Conservation (phyloP, 169 alveolate genomes). For the Ichthyophthirius multifiliis region DNA sequence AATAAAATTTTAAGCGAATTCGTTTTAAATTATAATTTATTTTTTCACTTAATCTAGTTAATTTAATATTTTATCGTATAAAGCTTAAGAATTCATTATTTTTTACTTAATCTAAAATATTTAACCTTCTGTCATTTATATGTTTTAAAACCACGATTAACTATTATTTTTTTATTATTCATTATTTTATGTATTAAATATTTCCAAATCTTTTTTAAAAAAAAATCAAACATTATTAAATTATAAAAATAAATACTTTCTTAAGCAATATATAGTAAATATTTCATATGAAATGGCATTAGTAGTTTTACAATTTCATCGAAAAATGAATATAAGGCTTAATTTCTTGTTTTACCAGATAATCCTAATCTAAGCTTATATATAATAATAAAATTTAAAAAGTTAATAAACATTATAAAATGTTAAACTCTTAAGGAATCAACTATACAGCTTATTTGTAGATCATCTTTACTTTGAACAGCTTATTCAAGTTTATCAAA, state of each 20-base stretch:
- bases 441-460: background rate
- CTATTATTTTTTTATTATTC: background rate
- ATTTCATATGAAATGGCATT: slow-evolving; percentile 4
- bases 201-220: background rate
- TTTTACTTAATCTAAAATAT: background rate
- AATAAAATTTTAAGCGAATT: slow-evolving; percentile 1
- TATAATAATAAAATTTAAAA: background rate
- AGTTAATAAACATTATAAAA: background rate
- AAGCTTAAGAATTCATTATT: background rate
- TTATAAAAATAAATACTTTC: background rate
- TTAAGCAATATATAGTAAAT: background rate
- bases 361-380: background rate
- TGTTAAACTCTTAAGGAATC: background rate
- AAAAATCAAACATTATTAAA: background rate
- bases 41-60: background rate
- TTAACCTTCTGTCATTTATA: background rate
- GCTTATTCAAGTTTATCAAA: background rate
- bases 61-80: background rate
- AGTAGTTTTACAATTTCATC: background rate
- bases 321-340: background rate
- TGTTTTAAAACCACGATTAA: background rate
- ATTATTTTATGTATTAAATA: background rate
- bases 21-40: background rate
- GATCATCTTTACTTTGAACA: background rate
- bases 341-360: background rate